Conservation (phyloP, 495 filamentous ascomycete genomes). For the Friedmanniomyces endolithicus region DNA sequence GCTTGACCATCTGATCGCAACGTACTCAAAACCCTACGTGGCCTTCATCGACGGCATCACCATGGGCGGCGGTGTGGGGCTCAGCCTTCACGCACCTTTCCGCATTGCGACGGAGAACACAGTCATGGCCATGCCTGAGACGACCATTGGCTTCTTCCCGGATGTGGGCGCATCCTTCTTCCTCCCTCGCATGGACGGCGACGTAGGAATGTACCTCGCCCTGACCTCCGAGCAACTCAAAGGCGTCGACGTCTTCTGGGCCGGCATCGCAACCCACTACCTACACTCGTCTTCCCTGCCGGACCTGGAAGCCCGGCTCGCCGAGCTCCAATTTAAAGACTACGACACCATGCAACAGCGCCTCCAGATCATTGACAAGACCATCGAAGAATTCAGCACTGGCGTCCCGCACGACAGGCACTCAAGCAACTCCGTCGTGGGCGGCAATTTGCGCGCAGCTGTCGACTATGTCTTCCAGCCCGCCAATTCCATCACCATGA, state of each 20-base stretch:
- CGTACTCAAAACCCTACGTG: conserved; percentile 82
- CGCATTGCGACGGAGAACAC: conserved; percentile 92
- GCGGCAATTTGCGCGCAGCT: conserved; percentile 51
- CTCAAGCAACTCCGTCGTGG: conserved; percentile 30
- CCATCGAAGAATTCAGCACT: conserved; percentile 81
- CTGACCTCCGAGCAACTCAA: conserved; percentile 70
- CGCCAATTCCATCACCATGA: not conserved
- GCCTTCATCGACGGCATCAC: conserved; percentile 97
- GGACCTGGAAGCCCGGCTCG: conserved; percentile 68
- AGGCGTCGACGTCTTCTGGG: conserved; percentile 67
- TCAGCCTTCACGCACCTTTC: conserved; percentile 90
- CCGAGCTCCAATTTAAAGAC: conserved; percentile 80
- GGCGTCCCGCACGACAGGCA: conserved; percentile 57
- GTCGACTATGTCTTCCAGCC: conserved; percentile 49
- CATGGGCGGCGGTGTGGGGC: conserved; percentile 93
- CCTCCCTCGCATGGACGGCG: conserved; percentile 73
- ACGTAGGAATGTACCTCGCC: conserved; percentile 77
- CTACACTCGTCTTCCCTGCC: conserved; percentile 76
- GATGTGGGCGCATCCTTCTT: conserved; percentile 96
- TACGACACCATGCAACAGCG: conserved; percentile 47
- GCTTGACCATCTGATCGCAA: conserved; percentile 91
- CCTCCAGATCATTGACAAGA: conserved; percentile 60
- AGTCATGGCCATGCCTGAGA: conserved; percentile 95
- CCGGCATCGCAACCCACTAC: conserved; percentile 16
- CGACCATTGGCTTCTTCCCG: conserved; percentile 93